Percentiles rank a stretch among this genome's conserved stretches.
phyloP scores from a whole-genome alignment of 345 rosid species.

The Corchorus capsularis region DNA sequence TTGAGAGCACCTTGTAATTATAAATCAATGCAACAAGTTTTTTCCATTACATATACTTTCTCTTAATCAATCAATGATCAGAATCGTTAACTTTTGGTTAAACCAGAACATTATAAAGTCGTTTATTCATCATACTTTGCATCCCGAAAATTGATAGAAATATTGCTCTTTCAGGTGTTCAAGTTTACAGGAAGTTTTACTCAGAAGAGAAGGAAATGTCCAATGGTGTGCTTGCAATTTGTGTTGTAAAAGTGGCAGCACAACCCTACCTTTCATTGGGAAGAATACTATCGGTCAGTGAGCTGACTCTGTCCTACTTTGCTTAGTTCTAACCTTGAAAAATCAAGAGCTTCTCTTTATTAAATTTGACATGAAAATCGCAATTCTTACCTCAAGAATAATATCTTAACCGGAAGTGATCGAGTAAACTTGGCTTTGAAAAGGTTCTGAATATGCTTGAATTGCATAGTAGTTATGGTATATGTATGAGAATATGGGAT shows the following conservation, averaged over 20 bases:
- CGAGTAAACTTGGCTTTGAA: background rate
- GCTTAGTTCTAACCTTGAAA: background rate
- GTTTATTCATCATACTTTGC: background rate
- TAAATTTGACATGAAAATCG: background rate
- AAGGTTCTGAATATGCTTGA: background rate
- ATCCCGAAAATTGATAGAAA: background rate
- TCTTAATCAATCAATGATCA: background rate
- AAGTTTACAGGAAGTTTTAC: conserved; percentile 67
- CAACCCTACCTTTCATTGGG: conserved; percentile 68
- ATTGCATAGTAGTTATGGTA: background rate
- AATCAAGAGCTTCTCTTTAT: background rate
- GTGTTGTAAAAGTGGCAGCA: conserved; percentile 41
- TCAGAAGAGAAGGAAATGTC: conserved; percentile 62
- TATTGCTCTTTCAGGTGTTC: conserved; percentile 45
- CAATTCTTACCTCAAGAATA: background rate
- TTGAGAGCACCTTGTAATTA: background rate
- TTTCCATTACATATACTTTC: background rate
- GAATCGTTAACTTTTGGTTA: background rate
- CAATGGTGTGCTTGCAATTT: conserved; percentile 71
- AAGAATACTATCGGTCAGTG: conserved; percentile 57
- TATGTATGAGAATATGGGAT: background rate
- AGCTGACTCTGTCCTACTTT: background rate
- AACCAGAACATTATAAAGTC: background rate
- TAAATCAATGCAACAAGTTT: background rate
- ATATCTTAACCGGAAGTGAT: background rate